These are phyloP conservation scores for Myriosclerotinia duriaeana DNA, from an alignment of 2,329 filamentous ascomycete genomes.

Conservation along the genomic window DNA sequence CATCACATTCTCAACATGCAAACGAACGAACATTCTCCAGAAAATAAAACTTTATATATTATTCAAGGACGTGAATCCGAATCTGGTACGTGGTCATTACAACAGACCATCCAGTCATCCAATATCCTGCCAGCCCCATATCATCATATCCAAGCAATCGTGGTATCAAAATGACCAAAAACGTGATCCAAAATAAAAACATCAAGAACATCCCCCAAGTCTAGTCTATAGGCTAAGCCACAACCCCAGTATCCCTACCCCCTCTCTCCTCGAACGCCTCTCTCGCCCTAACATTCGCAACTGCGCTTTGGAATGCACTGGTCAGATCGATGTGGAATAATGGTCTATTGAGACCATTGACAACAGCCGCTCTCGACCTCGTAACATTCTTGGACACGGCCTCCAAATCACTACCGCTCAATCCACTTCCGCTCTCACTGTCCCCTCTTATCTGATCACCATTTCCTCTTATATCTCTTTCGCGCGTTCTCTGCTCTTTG, in stretches of 20 bases:
- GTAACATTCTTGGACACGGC: conserved; percentile 40
- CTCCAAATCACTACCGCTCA: conserved; percentile 29
- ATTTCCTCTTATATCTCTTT: conserved; percentile 37
- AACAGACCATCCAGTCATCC: background rate
- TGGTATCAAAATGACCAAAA: conserved; percentile 21
- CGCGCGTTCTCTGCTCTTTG: conserved; percentile 31
- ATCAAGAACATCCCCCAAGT: background rate
- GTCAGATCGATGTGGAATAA: conserved; percentile 94
- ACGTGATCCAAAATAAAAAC: background rate
- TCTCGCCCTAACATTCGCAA: conserved; percentile 70
- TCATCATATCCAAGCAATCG: conserved; percentile 12
- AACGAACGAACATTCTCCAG: background rate
- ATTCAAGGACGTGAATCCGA: conserved; percentile 4
- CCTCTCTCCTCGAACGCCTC: conserved; percentile 41
- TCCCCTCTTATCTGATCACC: conserved; percentile 37
- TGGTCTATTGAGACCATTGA: conserved; percentile 84
- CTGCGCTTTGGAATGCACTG: conserved; percentile 81
- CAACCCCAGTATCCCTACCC: conserved; percentile 33
- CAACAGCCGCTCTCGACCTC: conserved; percentile 55
- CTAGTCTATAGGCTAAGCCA: conserved; percentile 26
- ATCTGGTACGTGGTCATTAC: conserved; percentile 5
- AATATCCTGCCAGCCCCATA: conserved; percentile 6
- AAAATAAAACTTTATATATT: conserved; percentile 3
- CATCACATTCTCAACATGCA: background rate
- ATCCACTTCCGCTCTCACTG: conserved; percentile 29